These are phyloP conservation scores for Ceratobasidium sp. DNA, from an alignment of 1,284 basidiomycete genomes.

Conservation along the genomic window DNA sequence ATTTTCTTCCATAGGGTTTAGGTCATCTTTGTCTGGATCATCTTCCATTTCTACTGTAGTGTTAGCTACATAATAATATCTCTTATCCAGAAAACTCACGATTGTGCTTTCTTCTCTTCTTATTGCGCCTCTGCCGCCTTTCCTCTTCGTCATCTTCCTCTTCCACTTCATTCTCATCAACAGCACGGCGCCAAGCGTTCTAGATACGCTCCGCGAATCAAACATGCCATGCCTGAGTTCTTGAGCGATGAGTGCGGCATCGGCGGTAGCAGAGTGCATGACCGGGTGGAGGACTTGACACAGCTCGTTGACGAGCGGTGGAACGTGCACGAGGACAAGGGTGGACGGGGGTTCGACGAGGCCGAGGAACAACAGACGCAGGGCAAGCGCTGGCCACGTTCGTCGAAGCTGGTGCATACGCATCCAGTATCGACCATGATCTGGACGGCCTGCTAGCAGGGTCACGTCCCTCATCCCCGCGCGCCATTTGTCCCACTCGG, in stretches of 20 bases:
- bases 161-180: constrained; percentile 82
- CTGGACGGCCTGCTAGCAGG: too few species aligned
- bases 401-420: constrained; percentile 66
- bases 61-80: constrained; percentile 56
- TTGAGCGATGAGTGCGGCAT: constrained; percentile 77
- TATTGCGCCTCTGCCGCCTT: too few species aligned
- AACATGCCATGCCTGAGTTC: constrained; percentile 84
- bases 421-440: too few species aligned
- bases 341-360: constrained; percentile 56
- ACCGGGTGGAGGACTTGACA: constrained; percentile 86
- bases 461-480: constrained; percentile 71
- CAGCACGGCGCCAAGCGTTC: constrained; percentile 84
- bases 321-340: constrained; percentile 72
- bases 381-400: constrained; percentile 67
- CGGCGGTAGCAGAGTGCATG: constrained; percentile 69
- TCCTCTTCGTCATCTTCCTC: constrained; percentile 60
- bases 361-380: constrained; percentile 71
- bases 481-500: constrained; percentile 65
- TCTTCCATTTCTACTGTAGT: constrained; percentile 69
- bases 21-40: constrained; percentile 93
- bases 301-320: constrained; percentile 80
- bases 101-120: constrained; percentile 71
- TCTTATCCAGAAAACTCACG: constrained; percentile 54
- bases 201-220: constrained; percentile 85
- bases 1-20: constrained; percentile 96